Evolutionary conservation across 345 rosid genomes (phyloP).

Genomic region (Syzygium grande): DNA sequence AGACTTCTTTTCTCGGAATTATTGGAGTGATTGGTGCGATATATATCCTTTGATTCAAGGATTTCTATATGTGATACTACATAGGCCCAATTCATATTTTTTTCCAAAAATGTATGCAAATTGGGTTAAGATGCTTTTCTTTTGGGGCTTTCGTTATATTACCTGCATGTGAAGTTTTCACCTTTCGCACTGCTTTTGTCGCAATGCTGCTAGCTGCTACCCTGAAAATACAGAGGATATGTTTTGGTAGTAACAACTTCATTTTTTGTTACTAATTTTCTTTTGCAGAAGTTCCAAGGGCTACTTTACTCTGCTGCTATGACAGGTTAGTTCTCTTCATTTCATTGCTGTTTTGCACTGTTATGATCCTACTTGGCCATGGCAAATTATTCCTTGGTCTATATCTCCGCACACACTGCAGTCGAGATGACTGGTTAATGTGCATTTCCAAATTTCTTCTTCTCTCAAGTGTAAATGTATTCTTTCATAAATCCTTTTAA

Average conservation of each 20-base stretch:
- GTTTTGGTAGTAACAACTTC: background rate
- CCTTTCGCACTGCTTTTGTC: background rate
- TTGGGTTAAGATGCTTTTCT: background rate
- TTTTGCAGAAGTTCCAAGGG: conserved; percentile 52
- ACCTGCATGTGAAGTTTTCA: background rate
- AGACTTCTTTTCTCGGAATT: background rate
- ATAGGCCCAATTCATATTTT: background rate
- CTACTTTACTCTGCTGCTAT: conserved; percentile 56
- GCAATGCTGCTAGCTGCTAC: background rate
- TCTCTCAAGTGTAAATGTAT: background rate
- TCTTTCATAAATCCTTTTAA: background rate
- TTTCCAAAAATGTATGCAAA: background rate
- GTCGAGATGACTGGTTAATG: background rate
- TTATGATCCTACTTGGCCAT: background rate
- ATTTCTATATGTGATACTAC: background rate
- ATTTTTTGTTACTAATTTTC: background rate
- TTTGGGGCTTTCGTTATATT: background rate
- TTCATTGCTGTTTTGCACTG: background rate
- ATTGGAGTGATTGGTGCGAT: background rate
- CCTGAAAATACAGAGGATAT: background rate
- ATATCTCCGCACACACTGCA: background rate
- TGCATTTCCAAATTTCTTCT: background rate
- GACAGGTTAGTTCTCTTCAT: conserved; percentile 35
- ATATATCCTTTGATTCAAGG: background rate
- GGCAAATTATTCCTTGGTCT: background rate